phyloP scores from a whole-genome alignment of 768 basidiomycete genomes.

The Tylopilus balloui region DNA sequence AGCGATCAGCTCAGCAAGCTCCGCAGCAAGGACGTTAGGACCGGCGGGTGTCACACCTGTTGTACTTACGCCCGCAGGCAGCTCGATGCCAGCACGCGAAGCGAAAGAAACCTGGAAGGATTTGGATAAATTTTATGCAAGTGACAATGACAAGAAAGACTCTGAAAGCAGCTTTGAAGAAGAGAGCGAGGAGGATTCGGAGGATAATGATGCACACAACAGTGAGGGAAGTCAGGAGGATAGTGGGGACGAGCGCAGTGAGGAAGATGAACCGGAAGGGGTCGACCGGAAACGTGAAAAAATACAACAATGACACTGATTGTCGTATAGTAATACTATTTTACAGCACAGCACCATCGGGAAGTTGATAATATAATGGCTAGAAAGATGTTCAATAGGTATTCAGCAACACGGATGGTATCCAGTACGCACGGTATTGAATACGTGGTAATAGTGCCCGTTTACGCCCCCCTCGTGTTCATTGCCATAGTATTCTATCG shows the following conservation, averaged over 20 bases:
- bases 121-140: slow-evolving; percentile 73
- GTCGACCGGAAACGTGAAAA: slow-evolving; percentile 14
- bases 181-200: slow-evolving; percentile 32
- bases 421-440: slow-evolving; percentile 50
- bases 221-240: slow-evolving; percentile 30
- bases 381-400: slow-evolving; percentile 15
- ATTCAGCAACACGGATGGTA: neutral
- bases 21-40: slow-evolving; percentile 26
- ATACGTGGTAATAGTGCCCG: slow-evolving; percentile 77
- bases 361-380: slow-evolving; percentile 54
- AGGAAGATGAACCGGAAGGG: slow-evolving; percentile 17
- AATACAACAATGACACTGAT: slow-evolving; percentile 10
- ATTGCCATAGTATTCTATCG: slow-evolving; percentile 62
- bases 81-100: slow-evolving; percentile 42
- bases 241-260: slow-evolving; percentile 17
- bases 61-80: slow-evolving; percentile 52
- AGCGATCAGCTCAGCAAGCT: slow-evolving; percentile 39
- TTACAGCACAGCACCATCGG: slow-evolving; percentile 40
- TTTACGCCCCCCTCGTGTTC: slow-evolving; percentile 52
- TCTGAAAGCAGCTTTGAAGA: slow-evolving; percentile 30
- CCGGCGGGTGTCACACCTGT: slow-evolving; percentile 40
- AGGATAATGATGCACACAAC: slow-evolving; percentile 24
- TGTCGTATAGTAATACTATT: neutral
- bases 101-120: slow-evolving; percentile 50
- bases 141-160: slow-evolving; percentile 32